A percentile compares a stretch with the other conserved stretches of the same genome.
These are phyloP conservation scores for Ochetophila trinervis DNA, from an alignment of 306 rosid genomes.

Conservation along the genomic window DNA sequence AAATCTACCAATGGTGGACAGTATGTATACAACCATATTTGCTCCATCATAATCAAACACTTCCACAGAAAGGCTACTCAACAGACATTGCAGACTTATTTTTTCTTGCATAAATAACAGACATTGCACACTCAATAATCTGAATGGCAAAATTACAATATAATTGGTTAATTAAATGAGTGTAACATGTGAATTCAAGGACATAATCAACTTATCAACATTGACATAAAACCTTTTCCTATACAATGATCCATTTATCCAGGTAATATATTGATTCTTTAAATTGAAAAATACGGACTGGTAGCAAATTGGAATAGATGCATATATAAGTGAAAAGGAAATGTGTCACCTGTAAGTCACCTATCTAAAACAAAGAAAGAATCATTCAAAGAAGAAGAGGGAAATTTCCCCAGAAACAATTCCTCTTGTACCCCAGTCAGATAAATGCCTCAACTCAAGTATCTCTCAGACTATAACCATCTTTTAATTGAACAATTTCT, in stretches of 20 bases:
- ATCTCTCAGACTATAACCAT: neutral
- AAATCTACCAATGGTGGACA: too few relatives aligned
- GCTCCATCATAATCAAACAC: conserved; percentile 1
- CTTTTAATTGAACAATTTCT: neutral
- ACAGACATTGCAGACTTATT: neutral
- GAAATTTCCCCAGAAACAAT: neutral
- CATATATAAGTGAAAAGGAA: neutral
- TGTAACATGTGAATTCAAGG: neutral
- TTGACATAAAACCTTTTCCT: neutral
- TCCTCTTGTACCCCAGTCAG: neutral
- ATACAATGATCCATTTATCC: neutral
- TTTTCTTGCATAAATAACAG: too few relatives aligned
- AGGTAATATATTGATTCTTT: neutral
- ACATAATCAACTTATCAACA: neutral
- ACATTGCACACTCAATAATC: neutral
- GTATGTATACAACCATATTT: too few relatives aligned
- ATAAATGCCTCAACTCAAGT: neutral
- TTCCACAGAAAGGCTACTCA: conserved; percentile 8
- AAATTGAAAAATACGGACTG: neutral
- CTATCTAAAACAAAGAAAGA: neutral
- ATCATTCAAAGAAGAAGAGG: neutral
- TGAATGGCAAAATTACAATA: neutral
- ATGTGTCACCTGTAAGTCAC: neutral
- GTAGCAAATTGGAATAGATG: neutral
- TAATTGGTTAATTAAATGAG: neutral